Conservation (phyloP, 75 land plant species). For the Pinus taeda region DNA sequence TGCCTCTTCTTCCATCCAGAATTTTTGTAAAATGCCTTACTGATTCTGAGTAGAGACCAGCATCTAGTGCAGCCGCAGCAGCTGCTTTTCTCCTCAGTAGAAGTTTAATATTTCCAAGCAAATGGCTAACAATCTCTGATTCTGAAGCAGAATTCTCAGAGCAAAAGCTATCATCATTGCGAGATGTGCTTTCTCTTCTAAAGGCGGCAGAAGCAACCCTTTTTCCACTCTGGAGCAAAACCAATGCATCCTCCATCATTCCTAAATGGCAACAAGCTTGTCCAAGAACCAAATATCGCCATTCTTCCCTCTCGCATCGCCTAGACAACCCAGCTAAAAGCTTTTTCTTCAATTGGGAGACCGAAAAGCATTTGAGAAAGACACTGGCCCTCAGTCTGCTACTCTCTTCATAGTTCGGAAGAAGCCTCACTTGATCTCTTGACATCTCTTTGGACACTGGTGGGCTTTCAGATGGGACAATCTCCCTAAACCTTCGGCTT, state of each 20-base stretch:
- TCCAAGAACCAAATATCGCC: constrained; percentile 66
- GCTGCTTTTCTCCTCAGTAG: constrained; percentile 64
- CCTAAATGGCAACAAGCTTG: constrained; percentile 80
- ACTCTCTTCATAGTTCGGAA: not conserved
- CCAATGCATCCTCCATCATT: constrained; percentile 81
- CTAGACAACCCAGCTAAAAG: constrained; percentile 40
- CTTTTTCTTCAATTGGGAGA: constrained; percentile 61
- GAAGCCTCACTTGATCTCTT: constrained; percentile 49
- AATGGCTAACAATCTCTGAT: constrained; percentile 34
- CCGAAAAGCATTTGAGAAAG: constrained; percentile 63
- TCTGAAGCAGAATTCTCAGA: constrained; percentile 20
- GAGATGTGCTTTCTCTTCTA: constrained; percentile 50
- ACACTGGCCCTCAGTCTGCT: not conserved
- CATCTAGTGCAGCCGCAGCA: constrained; percentile 71
- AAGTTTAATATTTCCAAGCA: constrained; percentile 68
- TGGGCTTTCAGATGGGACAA: not conserved
- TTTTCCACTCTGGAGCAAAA: constrained; percentile 72
- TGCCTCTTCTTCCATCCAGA: constrained; percentile 57
- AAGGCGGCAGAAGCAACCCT: constrained; percentile 62
- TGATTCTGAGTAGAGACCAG: constrained; percentile 62
- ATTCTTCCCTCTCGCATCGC: constrained; percentile 48
- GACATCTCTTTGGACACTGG: constrained; percentile 17
- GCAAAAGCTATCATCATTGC: constrained; percentile 45
- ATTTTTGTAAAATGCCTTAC: constrained; percentile 77
- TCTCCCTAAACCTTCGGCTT: constrained; percentile 28